A percentile compares a stretch with the other conserved stretches of the same genome.
Conservation (phyloP, 139 green algal genomes). For the Chlamydomonas sp. region DNA sequence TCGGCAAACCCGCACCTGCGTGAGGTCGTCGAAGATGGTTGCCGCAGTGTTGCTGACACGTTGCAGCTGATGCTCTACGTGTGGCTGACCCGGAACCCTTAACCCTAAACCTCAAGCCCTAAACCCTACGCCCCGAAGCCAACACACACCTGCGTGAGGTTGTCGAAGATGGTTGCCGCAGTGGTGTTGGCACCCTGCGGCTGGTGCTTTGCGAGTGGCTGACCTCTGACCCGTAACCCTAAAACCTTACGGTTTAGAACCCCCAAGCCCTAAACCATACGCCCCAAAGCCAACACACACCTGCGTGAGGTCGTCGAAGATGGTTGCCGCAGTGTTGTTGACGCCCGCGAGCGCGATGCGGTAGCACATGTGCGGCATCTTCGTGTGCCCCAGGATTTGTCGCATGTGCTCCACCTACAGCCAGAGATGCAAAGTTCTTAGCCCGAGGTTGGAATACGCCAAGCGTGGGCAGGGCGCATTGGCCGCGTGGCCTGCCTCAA, state of each 20-base stretch:
- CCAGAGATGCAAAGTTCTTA: too few relatives aligned
- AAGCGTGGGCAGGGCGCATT: too few relatives aligned
- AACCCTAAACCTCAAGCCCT: not conserved
- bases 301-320: constrained; percentile 51
- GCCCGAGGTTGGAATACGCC: too few relatives aligned
- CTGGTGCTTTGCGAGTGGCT: not conserved
- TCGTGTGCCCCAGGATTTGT: constrained; percentile 29
- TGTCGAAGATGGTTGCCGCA: too few relatives aligned
- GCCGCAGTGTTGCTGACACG: too few relatives aligned
- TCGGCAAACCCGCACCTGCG: too few relatives aligned
- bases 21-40: constrained; percentile 25
- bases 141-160: not conserved
- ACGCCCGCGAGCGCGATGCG: constrained; percentile 34
- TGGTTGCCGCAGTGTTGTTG: constrained; percentile 37
- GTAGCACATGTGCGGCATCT: constrained; percentile 45
- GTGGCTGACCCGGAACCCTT: not conserved
- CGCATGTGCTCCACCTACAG: constrained; percentile 32
- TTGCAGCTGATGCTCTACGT: too few relatives aligned
- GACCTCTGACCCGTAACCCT: not conserved
- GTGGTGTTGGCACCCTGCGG: too few relatives aligned
- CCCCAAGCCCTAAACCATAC: not conserved
- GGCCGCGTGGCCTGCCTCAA: too few relatives aligned
- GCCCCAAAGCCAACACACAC: constrained; percentile 8
- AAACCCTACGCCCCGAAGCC: not conserved
- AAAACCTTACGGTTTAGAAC: not conserved